These are phyloP conservation scores for Pythium aristosporum DNA, from an alignment of 352 stramenopile species.

Conservation along the genomic window DNA sequence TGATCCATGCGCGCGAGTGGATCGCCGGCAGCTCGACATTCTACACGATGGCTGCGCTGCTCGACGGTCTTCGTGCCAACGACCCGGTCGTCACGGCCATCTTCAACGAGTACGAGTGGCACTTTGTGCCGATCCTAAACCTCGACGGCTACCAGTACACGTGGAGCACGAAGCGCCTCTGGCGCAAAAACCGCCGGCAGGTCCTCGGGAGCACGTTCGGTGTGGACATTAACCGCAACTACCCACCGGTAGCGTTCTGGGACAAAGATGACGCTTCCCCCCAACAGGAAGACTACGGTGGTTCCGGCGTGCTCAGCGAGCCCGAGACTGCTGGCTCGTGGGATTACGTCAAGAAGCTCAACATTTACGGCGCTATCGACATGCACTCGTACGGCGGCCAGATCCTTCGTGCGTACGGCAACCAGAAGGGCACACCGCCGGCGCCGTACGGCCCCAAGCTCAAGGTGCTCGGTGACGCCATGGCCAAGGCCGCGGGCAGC, in stretches of 20 bases:
- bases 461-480: constrained; percentile 24
- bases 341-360: constrained; percentile 29
- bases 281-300: constrained; percentile 23
- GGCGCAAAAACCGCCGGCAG: constrained; percentile 36
- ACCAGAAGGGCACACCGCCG: constrained; percentile 16
- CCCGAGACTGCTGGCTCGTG: constrained; percentile 31
- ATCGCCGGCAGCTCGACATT: constrained; percentile 30
- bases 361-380: constrained; percentile 29
- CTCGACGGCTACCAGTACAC: constrained; percentile 31
- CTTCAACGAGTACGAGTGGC: constrained; percentile 34
- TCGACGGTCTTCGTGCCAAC: constrained; percentile 26
- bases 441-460: constrained; percentile 29
- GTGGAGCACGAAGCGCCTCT: constrained; percentile 23
- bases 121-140: constrained; percentile 41
- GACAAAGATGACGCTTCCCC: constrained; percentile 6
- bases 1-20: constrained; percentile 41
- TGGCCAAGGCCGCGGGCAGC: constrained; percentile 14
- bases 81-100: constrained; percentile 25
- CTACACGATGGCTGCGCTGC: constrained; percentile 27
- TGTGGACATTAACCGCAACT: constrained; percentile 44
- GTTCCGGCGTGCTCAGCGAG: constrained; percentile 31
- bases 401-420: constrained; percentile 28
- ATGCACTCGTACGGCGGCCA: constrained; percentile 30
- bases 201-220: constrained; percentile 13
- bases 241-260: constrained; percentile 27